phyloP scores from a whole-genome alignment of 2,329 filamentous ascomycete species.

The Emergomyces orientalis region DNA sequence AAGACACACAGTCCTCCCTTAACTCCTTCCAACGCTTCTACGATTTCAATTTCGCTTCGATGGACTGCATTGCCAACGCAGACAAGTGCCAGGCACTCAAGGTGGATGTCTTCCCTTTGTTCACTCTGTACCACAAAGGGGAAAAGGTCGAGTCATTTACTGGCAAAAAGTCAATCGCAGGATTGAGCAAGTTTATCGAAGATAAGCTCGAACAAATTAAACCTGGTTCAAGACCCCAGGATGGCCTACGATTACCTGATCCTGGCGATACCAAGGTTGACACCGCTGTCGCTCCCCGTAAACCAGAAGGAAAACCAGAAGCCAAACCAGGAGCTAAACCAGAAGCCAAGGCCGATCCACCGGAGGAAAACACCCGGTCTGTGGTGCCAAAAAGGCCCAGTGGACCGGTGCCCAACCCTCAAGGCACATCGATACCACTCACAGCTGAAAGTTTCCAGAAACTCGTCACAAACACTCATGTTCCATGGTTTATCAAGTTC shows the following conservation, averaged over 20 bases:
- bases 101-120: constrained; percentile 64
- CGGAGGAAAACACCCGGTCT: neutral
- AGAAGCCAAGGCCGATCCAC: neutral
- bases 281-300: neutral
- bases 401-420: constrained; percentile 57
- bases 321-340: neutral
- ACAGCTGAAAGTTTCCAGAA: constrained; percentile 79
- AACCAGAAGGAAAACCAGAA: constrained; percentile 22
- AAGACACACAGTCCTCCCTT: constrained; percentile 41
- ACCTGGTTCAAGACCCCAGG: constrained; percentile 67
- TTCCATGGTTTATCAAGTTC: constrained; percentile 98
- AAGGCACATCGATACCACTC: constrained; percentile 65
- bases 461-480: constrained; percentile 73
- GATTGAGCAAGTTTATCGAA: constrained; percentile 64
- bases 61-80: constrained; percentile 78
- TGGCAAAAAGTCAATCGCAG: constrained; percentile 58
- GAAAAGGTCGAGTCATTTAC: constrained; percentile 53
- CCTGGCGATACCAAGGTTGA: constrained; percentile 52
- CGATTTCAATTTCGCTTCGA: constrained; percentile 73
- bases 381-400: constrained; percentile 4
- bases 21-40: constrained; percentile 74
- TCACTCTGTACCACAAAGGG: constrained; percentile 72
- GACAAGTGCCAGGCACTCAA: constrained; percentile 64
- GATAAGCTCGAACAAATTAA: constrained; percentile 64
- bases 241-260: constrained; percentile 59